Conservation (phyloP, 1,284 basidiomycete genomes). For the Amylostereum areolatum region DNA sequence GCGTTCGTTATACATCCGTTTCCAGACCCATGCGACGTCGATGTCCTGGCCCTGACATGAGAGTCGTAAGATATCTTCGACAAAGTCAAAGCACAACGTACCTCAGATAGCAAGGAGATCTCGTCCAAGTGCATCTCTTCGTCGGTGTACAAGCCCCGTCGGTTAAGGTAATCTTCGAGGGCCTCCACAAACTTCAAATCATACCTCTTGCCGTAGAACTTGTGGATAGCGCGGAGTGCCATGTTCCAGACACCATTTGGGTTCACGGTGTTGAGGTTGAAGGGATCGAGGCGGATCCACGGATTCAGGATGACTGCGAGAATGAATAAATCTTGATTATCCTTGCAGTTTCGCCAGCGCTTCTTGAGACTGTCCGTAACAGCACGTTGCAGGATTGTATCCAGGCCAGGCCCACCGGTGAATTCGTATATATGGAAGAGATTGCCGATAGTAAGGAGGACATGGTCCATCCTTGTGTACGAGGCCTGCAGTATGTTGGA, state of each 20-base stretch:
- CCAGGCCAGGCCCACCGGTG: too few relatives aligned
- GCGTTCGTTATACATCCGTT: constrained; percentile 5
- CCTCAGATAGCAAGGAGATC: too few relatives aligned
- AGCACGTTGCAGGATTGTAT: too few relatives aligned
- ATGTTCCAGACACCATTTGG: not conserved
- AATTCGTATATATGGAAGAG: not conserved
- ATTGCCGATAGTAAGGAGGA: not conserved
- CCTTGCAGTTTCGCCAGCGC: too few relatives aligned
- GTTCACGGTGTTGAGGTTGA: not conserved
- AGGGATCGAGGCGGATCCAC: not conserved
- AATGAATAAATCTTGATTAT: not conserved
- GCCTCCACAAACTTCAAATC: not conserved
- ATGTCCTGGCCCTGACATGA: constrained; percentile 3
- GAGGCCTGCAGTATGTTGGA: not conserved
- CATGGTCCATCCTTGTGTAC: not conserved
- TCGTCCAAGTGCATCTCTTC: not conserved
- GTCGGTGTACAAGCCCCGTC: not conserved
- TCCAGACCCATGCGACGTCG: constrained; percentile 11
- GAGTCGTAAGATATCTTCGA: too few relatives aligned
- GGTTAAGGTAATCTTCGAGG: not conserved
- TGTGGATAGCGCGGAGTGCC: not conserved
- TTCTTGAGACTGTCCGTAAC: too few relatives aligned
- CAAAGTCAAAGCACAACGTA: too few relatives aligned
- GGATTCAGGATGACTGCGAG: not conserved
- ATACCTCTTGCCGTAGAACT: not conserved